A percentile compares a stretch with the other conserved stretches of the same genome.
phyloP scores from a whole-genome alignment of 1,284 basidiomycete genomes.

The Gastroboletus turbinatus region DNA sequence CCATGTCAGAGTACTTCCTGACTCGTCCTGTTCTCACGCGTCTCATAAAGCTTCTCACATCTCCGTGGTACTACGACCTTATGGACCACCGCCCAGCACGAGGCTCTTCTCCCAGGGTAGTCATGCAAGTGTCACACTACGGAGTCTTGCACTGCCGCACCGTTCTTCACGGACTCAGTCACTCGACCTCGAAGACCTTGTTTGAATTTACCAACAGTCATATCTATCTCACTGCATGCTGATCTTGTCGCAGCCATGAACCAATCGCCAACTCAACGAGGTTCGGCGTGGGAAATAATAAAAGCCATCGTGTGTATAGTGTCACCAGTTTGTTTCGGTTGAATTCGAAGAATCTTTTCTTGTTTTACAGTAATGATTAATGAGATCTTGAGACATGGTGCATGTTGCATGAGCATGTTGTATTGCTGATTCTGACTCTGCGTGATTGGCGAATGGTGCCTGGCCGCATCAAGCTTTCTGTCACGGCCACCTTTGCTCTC shows the following conservation, averaged over 20 bases:
- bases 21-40: conserved; percentile 2
- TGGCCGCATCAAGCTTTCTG: not conserved
- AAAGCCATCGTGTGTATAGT: not conserved
- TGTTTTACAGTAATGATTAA: no score
- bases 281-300: not conserved
- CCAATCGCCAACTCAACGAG: not conserved
- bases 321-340: not conserved
- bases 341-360: not conserved
- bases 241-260: not conserved
- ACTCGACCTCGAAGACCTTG: not conserved
- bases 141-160: not conserved
- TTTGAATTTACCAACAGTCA: not conserved
- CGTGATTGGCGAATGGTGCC: not conserved
- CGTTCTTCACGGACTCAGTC: not conserved
- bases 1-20: not conserved
- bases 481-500: not conserved
- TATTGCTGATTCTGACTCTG: not conserved
- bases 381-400: not conserved
- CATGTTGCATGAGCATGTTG: not conserved
- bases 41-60: not conserved
- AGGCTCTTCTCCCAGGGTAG: not conserved
- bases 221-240: not conserved
- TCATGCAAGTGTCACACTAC: not conserved
- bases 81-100: not conserved
- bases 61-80: conserved; percentile 10